Base-by-base conservation (phyloP, 2,329 filamentous ascomycete genomes). In the Aschersonia sp. region DNA sequence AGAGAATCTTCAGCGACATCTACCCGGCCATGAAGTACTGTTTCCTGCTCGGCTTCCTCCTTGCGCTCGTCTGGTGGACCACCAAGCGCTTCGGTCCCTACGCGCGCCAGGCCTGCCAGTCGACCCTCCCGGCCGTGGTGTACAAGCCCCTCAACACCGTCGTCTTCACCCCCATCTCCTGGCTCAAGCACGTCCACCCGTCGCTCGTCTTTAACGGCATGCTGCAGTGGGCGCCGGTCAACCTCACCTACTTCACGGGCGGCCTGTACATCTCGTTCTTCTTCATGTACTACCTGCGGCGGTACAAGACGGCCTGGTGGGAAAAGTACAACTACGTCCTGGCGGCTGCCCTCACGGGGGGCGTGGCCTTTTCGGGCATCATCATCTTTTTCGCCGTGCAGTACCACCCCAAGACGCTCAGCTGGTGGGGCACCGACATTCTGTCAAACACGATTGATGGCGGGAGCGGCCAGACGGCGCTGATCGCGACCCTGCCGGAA, bases 51-150 rank as follows among this genome's bases (percentile, higher is more conserved):
- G 67, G 67, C 4, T 52, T 60, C 30, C 51, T 56, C 40, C 55
- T 70, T 9, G 61, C 65, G 11, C 10, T 70, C 5, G 46, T 62
- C 4, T 70, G 67, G 52, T 58, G 46, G 49, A 83, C 83, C 5
- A 73, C 84, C 57, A 87, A 87, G 57, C 82, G 84, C 1, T 88
- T 88, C 58, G 60, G 57, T 45, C 46, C 51, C 0, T 31, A 45
- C 5, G 11, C 53, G 11, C 50, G 49, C 9, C 7, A 48, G n/a
- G 42, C 43, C 11, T 29, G 30, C n/a, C 32, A 45, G 40, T 9
- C 22, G 40, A 30, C 30, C 30, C 37, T 56, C 33, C 45, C 51
- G 10, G 41, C 48, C 4, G 31, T 12, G 9, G n/a, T 55, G 6
- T 55, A 49, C 44, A 33, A n/a, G 8, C 46, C 49, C 1, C 5